phyloP scores from a whole-genome alignment of 805 yeast species.

The Metschnikowia dekortorum region DNA sequence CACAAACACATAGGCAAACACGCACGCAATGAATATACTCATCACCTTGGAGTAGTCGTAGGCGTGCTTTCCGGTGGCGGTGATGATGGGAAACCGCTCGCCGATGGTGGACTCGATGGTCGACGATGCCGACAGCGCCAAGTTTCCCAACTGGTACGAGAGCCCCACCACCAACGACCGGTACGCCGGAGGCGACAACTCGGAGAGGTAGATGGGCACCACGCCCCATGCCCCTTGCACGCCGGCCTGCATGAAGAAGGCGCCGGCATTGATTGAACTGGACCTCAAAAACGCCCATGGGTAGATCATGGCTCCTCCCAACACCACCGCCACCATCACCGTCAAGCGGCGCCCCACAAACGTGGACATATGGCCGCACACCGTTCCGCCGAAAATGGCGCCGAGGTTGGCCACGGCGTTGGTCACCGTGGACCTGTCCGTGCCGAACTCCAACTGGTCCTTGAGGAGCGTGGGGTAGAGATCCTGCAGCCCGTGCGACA shows the following conservation, averaged over 20 bases:
- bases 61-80: slow-evolving; percentile 16
- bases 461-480: slow-evolving; percentile 39
- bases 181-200: slow-evolving; percentile 49
- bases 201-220: slow-evolving; percentile 61
- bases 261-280: slow-evolving; percentile 52
- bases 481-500: slow-evolving; percentile 42
- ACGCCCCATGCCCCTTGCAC: slow-evolving; percentile 78
- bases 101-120: slow-evolving; percentile 69
- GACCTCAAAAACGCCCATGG: slow-evolving; percentile 24
- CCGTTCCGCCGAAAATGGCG: slow-evolving; percentile 37
- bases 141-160: slow-evolving; percentile 68
- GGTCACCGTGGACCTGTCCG: slow-evolving; percentile 34
- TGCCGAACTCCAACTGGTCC: slow-evolving; percentile 28
- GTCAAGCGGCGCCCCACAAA: slow-evolving; percentile 36
- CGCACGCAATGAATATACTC: slow-evolving; percentile 67
- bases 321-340: slow-evolving; percentile 27
- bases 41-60: slow-evolving; percentile 67
- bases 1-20: slow-evolving; percentile 48
- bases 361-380: slow-evolving; percentile 42
- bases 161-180: slow-evolving; percentile 23
- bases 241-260: slow-evolving; percentile 58
- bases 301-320: slow-evolving; percentile 39
- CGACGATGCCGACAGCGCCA: slow-evolving; percentile 66
- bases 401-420: slow-evolving; percentile 40
- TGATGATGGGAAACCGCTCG: slow-evolving; percentile 48